Base-by-base conservation (phyloP, 257 asterid species). In the Ehretia macrophylla region DNA sequence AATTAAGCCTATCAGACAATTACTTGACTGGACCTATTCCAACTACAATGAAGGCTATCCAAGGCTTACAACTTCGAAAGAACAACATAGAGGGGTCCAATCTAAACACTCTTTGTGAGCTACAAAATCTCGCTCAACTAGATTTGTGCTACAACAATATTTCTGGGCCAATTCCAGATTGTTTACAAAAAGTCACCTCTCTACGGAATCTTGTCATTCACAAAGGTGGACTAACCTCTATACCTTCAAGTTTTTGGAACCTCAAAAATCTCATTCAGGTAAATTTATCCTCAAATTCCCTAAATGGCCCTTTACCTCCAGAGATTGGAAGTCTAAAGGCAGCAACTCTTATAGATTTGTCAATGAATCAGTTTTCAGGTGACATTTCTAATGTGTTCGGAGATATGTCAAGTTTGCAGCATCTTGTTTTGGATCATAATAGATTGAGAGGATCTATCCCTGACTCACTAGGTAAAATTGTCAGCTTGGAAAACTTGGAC, bases 11-110 rank as follows among this genome's bases (percentile, higher is more conserved):
- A 14, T 48, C 39, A 11, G 69, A 58, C 10, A 68, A 74, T 52
- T 55, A 56, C 35, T 55, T 74, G 69, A 51, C 50, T 55, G 72
- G 79, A 55, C 19, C 35, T 0, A 32, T 64, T 49, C 79, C 79
- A 9, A 10, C 5, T n/a, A 58, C 68, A 39, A 59, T 69, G 21
- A 46, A 48, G 21, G 18, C 21, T 48, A 11, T 51, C 27, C 55
- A 51, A 47, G 64, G 52, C 19, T 56, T 27, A 39, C 45, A 52
- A 44, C 40, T 75, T 9, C 14, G 22, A 5, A 27, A 54, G 9
- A 83, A 77, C 55, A 51, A 17, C 10, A 17, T 17, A 19, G 11
- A 51, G 1, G 32, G 55, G 16, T 51, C 55, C 11, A 17, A 10
- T 22, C 55, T 22, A 18, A 11, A 51, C 27, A 22, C 27, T 18